Base-by-base conservation (phyloP, 805 yeast genomes). In the Candida silvicultrix region DNA sequence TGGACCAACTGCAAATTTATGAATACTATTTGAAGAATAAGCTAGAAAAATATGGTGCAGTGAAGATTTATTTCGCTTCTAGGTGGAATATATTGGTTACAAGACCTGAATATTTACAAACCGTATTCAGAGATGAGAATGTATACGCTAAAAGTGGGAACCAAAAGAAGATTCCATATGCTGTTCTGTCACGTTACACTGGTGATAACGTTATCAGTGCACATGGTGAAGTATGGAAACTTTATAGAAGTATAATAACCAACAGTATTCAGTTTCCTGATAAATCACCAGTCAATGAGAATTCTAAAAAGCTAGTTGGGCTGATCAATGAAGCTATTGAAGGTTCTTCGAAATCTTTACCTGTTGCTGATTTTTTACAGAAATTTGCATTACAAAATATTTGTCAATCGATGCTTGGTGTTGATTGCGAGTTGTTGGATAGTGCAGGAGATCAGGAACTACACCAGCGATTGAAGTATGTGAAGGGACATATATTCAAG, bases 171-270 rank as follows among this genome's bases (percentile, higher is more conserved):
- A 77, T 78, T 18, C 83, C 83, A 0, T 66, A 74, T 46, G 69
- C 82, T 7, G 76, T 78, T 8, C 53, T 78, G 25, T 71, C 82
- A 1, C 65, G 68, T 4, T 80, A 79, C 49, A 75, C 83, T 1
- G 85, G 85, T 0, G 83, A 78, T 45, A 79, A 80, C 52, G 68
- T 80, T 4, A 79, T 80, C 19, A 77, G 83, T 51, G 75, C 83
- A 0, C 81, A 78, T 53, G 81, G 81, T 0, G 56, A 59, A 4
- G 57, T 59, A 23, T 80, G 85, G 85, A 74, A 59, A 45, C 47
- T 59, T 11, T 80, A 77, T 52, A 64, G 85, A 45, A 57, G 58
- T 4, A 53, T 72, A 23, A 58, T 78, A 22, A 70, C 77, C 5
- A 63, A 64, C n/a, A 68, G 79, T 2, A 66, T 80, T 18, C 79